Evolutionary conservation across 371 early-diverging fungal species (phyloP), one percentile per base, ranked within the genome.

Genomic region (Caulochytrium protostelioides): DNA sequence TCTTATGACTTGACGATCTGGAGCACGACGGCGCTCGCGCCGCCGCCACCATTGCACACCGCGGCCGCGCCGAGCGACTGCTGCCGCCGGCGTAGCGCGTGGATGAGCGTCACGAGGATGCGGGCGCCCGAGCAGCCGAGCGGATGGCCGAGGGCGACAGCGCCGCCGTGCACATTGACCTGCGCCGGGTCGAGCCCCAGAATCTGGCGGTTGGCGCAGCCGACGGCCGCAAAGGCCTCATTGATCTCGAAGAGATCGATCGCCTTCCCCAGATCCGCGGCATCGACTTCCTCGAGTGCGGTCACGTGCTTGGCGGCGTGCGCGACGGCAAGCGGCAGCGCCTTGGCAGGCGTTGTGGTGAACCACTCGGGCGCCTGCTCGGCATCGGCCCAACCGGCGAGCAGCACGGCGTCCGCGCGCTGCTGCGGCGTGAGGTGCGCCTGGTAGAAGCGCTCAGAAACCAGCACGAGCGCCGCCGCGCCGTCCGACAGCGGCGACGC

Each of bases 171-270:
- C 20, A 81, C 65, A 43, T 97, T 97, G 44, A 94, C 74, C 39
- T 81, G 80, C 13, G 71, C 72, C 5, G 51, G 42, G 32, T 52
- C 50, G 25, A 95, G 55, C 22, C 59, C 67, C 38, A 95, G 54
- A 6, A 81, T 57, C 56, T 79, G 74, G 43, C 62, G 58, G 61
- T 94, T 94, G 43, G 84, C 91, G 28, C 85, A 62, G 1, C 80
- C 86, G 13, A 94, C 97, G 4, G 83, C 87, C 1, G 86, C 72
- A 60, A 95, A 97, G 10, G 98, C 98, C 63, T 97, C 98, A 59
- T 97, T 97, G 57, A 97, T 72, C 65, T 97, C 79, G 22, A 86
- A 74, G 35, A 68, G 50, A 34, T 63, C 60, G 39, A 81, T 77
- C n/a, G n/a, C n/a, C n/a, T n/a, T n/a, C n/a, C n/a, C n/a, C n/a